A percentile compares a stretch with the other conserved stretches of the same genome.
Evolutionary conservation across 176 grass and related monocot genomes (phyloP).

Genomic region (Chrysopogon serrulatus): DNA sequence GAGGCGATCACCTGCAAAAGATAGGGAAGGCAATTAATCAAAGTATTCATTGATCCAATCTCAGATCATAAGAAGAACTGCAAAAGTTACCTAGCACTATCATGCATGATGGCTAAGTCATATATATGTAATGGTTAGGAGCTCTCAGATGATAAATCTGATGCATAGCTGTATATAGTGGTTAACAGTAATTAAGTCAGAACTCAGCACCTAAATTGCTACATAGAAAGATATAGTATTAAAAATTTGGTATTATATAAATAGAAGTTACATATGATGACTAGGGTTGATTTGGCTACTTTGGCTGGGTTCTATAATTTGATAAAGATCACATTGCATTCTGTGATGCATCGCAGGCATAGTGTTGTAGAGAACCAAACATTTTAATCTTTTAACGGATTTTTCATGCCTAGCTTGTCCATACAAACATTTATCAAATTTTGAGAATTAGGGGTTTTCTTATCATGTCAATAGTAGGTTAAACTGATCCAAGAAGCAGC

Average conservation of each 20-base stretch:
- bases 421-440: neutral
- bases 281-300: neutral
- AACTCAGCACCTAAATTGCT: neutral
- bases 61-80: neutral
- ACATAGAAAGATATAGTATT: neutral
- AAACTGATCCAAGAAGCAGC: too few relatives aligned
- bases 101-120: neutral
- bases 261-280: neutral
- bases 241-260: neutral
- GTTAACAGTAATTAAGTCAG: neutral
- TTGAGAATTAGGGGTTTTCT: neutral
- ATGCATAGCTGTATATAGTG: neutral
- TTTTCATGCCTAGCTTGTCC: neutral
- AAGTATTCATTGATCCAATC: neutral
- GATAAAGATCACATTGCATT: neutral
- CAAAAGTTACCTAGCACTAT: neutral
- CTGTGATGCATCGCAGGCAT: neutral
- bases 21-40: neutral
- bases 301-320: neutral
- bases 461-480: neutral
- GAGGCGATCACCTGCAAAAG: neutral
- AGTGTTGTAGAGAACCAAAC: neutral
- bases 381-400: neutral
- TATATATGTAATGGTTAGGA: neutral
- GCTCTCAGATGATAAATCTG: neutral